These are phyloP conservation scores for Plasmodium inui DNA, from an alignment of 169 alveolate species.

Conservation along the genomic window DNA sequence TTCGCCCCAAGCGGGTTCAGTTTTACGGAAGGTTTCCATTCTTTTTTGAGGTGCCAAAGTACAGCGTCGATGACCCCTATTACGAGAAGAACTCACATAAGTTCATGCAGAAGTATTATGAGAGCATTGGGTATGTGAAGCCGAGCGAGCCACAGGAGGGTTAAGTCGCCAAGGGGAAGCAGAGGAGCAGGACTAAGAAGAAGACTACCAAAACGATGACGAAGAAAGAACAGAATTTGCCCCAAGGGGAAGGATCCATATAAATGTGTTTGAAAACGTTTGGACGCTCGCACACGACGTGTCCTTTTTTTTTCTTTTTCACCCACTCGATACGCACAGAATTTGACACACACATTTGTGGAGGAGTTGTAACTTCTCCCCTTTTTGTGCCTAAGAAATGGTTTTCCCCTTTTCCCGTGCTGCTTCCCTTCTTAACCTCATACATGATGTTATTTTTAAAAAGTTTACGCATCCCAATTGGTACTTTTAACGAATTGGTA, in stretches of 20 bases:
- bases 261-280: not conserved
- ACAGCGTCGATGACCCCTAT: conserved; percentile 80
- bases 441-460: not conserved
- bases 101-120: conserved; percentile 82
- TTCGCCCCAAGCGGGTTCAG: conserved; percentile 80
- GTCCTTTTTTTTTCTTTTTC: not conserved
- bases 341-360: not conserved
- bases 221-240: not conserved
- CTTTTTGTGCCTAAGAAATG: not conserved
- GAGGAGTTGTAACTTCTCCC: not conserved
- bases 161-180: not conserved
- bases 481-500: not conserved
- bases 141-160: not conserved
- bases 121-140: conserved; percentile 64
- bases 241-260: not conserved
- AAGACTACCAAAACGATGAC: not conserved
- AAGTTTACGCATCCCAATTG: not conserved
- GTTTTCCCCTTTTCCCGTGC: not conserved
- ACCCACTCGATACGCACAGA: not conserved
- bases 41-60: conserved; percentile 82
- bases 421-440: not conserved
- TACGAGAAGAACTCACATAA: conserved; percentile 82
- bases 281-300: not conserved
- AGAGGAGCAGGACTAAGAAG: not conserved
- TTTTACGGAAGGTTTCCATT: conserved; percentile 86